Evolutionary conservation across 2,329 filamentous ascomycete species (phyloP), one percentile per base, ranked within the genome.

Genomic region (Tolypocladium amazonense): DNA sequence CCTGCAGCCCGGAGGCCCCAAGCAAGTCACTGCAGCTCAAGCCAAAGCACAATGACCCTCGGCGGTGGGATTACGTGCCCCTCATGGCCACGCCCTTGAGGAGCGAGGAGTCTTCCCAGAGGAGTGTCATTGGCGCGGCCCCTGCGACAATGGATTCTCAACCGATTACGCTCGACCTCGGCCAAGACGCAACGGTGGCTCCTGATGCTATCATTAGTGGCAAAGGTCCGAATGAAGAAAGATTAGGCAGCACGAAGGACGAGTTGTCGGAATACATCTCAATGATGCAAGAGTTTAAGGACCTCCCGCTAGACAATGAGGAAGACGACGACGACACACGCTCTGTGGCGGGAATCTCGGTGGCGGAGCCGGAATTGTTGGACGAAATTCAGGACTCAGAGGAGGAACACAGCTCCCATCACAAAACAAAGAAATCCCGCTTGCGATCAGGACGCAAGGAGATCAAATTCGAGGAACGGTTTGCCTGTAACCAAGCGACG

Each of bases 201-300:
- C 20, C 2, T 23, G 20, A 23, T 15, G 2, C 50, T 23, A 35
- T 18, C 3, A 35, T 23, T 9, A 57, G 50, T 25, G n/a, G 33
- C 27, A 14, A 38, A 11, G 30, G 15, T 14, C 20, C n/a, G 1
- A 15, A 4, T 4, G 11, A 37, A 15, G 30, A 12, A 54, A n/a
- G 11, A 2, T 15, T n/a, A 8, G 9, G 35, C 3, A 6, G 37
- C 4, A 39, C 20, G 3, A 45, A 65, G 38, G 86, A 90, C 65
- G 83, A 82, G 35, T 75, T 93, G 11, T 81, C 87, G 38, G 75
- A 82, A 41, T 81, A 83, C 58, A 90, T 94, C 60, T 73, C 81
- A 38, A 78, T 88, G 66, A 78, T 86, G 55, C 83, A 81, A 65
- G 77, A 82, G 59, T 80, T 83, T 38, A 81, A 82, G 61, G 75